Evolutionary conservation across 495 filamentous ascomycete genomes (phyloP).

Genomic region (Penicillium paxilli): DNA sequence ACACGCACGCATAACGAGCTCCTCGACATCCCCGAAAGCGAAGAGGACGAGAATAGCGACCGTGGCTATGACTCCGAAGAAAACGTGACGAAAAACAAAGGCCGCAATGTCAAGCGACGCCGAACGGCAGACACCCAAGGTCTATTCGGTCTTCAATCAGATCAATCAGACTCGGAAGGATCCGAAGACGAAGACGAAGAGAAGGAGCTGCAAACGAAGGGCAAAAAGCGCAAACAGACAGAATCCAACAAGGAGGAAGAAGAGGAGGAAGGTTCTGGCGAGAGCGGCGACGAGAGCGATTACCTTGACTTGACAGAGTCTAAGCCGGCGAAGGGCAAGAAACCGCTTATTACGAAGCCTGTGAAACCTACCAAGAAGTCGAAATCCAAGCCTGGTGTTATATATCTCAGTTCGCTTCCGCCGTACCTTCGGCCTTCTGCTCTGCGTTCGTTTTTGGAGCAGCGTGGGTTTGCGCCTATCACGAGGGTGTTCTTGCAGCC

Average conservation of each 20-base stretch:
- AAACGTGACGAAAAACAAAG: conserved; percentile 62
- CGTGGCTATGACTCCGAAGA: conserved; percentile 70
- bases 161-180: conserved; percentile 31
- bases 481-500: conserved; percentile 87
- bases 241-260: conserved; percentile 23
- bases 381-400: conserved; percentile 37
- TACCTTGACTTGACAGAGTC: conserved; percentile 14
- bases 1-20: conserved; percentile 74
- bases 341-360: conserved; percentile 18
- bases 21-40: conserved; percentile 66
- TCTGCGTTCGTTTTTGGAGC: conserved; percentile 72
- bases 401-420: conserved; percentile 89
- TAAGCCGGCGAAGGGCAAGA: conserved; percentile 10
- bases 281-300: no score
- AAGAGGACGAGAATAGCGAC: conserved; percentile 62
- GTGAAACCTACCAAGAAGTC: conserved; percentile 24
- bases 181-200: conserved; percentile 22
- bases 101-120: conserved; percentile 66
- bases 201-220: no score
- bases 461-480: conserved; percentile 67
- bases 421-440: conserved; percentile 93
- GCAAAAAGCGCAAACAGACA: conserved; percentile 6
- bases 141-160: conserved; percentile 39
- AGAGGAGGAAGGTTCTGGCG: no score
- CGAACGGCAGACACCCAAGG: conserved; percentile 43